These are phyloP conservation scores for Aphanoascus verrucosus DNA, from an alignment of 2,329 filamentous ascomycete genomes.

Conservation along the genomic window DNA sequence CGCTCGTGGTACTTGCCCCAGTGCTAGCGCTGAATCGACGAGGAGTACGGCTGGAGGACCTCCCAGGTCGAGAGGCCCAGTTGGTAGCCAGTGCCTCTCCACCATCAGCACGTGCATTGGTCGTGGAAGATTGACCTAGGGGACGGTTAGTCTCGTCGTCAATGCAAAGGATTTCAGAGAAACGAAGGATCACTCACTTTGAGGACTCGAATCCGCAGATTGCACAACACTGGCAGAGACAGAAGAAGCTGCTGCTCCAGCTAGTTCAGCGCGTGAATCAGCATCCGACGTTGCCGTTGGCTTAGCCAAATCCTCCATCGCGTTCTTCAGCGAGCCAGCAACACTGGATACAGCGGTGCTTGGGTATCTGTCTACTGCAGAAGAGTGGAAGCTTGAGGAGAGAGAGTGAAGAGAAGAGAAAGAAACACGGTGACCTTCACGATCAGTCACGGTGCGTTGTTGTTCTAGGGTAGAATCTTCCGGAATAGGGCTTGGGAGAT, in stretches of 20 bases:
- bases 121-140: not conserved
- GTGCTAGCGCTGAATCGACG: slow-evolving; percentile 73
- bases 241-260: not conserved
- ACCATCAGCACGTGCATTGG: not conserved
- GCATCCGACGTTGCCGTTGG: not conserved
- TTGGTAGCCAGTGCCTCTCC: slow-evolving; percentile 13
- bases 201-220: slow-evolving; percentile 1
- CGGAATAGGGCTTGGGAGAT: not conserved
- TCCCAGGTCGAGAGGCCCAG: slow-evolving; percentile 24
- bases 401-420: slow-evolving; percentile 61
- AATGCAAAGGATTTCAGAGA: not conserved
- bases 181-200: slow-evolving; percentile 2
- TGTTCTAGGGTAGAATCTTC: slow-evolving; percentile 2
- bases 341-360: slow-evolving; percentile 27
- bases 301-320: slow-evolving; percentile 17
- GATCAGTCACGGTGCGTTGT: slow-evolving; percentile 11
- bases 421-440: slow-evolving; percentile 55
- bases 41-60: slow-evolving; percentile 58
- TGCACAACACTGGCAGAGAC: not conserved
- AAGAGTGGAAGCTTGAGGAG: slow-evolving; percentile 16
- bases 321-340: slow-evolving; percentile 26
- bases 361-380: slow-evolving; percentile 19
- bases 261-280: not conserved
- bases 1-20: slow-evolving; percentile 66
- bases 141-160: not conserved